Evolutionary conservation across 352 stramenopile species (phyloP), one percentile per base, ranked within the genome.

Genomic region (Pythium insidiosum): DNA sequence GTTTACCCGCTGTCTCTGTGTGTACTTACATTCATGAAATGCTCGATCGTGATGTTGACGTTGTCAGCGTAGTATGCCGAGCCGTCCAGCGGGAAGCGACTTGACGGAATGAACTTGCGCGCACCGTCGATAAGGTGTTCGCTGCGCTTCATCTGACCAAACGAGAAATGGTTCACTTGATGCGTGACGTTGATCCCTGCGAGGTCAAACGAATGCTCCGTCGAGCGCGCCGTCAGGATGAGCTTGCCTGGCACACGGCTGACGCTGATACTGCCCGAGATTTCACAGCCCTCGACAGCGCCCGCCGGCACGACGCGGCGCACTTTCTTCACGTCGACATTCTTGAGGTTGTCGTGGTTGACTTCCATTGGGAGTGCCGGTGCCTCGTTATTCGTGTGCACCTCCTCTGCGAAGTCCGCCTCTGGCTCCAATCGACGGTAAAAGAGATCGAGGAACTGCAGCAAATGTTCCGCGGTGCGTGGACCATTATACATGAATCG

Each of bases 371-470:
- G 71, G 24, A 84, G 58, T 5, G 38, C 50, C 12, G 78, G 55
- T 23, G 46, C 61, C 34, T 81, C 58, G 31, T 70, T 62, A 36
- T 80, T 72, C 25, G 66, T 53, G 38, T 87, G 67, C 20, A 90
- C 74, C 51, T 91, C 78, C 28, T 88, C 78, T 6, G 78, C 78
- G 61, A 87, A 87, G 44, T 91, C 78, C 11, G 69, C 76, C 33
- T 87, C 73, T 2, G 78, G 78, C 43, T 90, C 76, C 4, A 90
- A 47, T 33, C 78, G 78, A 34, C 78, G 78, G 55, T 84, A 90
- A 31, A 90, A 90, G 6, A 90, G 46, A 35, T 90, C 78, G n/a
- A 90, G 49, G 44, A 90, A 90, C 48, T 87, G 78, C 24, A 90
- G 47, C 43, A 90, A 33, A 40, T 87, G 76, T 51, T 85, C 68